A percentile compares a stretch with the other conserved stretches of the same genome.
Evolutionary conservation across 1,139 yeast species (phyloP).

Genomic region (Suhomyces bokatorum): DNA sequence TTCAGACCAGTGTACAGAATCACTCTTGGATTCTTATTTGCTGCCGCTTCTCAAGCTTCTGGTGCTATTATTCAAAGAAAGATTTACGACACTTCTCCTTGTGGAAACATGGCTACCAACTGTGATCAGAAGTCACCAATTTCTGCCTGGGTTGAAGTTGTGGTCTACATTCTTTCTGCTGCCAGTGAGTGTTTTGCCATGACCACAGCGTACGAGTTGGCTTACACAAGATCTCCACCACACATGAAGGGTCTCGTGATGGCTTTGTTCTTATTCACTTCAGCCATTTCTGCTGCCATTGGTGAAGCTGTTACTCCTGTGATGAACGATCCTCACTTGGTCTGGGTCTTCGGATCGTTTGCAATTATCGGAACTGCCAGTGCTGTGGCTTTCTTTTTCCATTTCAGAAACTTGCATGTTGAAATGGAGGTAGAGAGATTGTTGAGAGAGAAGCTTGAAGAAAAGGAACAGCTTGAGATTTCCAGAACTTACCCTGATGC

Average conservation of each 20-base stretch:
- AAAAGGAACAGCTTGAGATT: background rate
- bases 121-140: conserved; percentile 52
- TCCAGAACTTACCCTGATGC: conserved; percentile 1
- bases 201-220: conserved; percentile 68
- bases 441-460: conserved; percentile 24
- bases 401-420: conserved; percentile 54
- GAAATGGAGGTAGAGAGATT: conserved; percentile 49
- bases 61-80: conserved; percentile 42
- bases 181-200: conserved; percentile 69
- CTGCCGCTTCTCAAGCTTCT: conserved; percentile 40
- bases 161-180: conserved; percentile 57
- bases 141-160: conserved; percentile 56
- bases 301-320: conserved; percentile 58
- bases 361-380: conserved; percentile 47
- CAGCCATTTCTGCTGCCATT: conserved; percentile 61
- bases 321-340: conserved; percentile 53
- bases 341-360: conserved; percentile 55
- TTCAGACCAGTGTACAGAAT: conserved; percentile 42
- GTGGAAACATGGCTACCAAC: conserved; percentile 45
- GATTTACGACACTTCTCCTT: conserved; percentile 38
- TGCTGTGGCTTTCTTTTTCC: conserved; percentile 44
- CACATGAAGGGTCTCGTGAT: conserved; percentile 67
- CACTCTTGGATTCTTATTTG: conserved; percentile 36
- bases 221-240: conserved; percentile 68
- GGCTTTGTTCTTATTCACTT: conserved; percentile 62